Conservation (phyloP, 208 protist genomes). For the Crithidia brevicula region DNA sequence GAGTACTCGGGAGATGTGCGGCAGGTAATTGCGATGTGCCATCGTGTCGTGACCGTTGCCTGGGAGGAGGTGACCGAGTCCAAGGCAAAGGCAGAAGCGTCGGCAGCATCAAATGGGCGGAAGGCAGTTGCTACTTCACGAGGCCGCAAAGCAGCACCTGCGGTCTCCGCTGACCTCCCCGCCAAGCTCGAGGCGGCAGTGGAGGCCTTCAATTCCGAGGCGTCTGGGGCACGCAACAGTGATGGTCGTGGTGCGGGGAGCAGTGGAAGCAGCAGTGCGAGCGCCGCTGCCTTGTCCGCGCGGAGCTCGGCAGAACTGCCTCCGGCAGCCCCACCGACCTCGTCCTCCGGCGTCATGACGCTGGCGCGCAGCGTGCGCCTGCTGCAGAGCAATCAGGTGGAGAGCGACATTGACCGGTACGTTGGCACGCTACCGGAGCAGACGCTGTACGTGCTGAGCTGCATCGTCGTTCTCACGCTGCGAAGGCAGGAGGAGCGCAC, state of each 20-base stretch:
- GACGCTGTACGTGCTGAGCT: constrained; percentile 76
- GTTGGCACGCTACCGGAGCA: constrained; percentile 76
- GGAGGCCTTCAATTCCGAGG: constrained; percentile 14
- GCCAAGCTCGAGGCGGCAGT: constrained; percentile 35
- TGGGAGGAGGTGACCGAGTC: constrained; percentile 39
- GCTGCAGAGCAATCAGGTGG: constrained; percentile 44
- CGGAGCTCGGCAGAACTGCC: constrained; percentile 13
- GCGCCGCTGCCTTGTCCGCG: constrained; percentile 15
- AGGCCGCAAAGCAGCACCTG: neutral
- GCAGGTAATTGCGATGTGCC: constrained; percentile 73
- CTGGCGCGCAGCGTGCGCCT: constrained; percentile 57
- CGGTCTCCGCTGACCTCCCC: constrained; percentile 2
- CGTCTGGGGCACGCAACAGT: neutral
- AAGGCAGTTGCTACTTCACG: neutral
- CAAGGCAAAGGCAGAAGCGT: neutral
- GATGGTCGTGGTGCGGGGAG: neutral
- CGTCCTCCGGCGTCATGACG: constrained; percentile 34
- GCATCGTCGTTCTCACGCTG: constrained; percentile 66
- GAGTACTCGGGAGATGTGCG: constrained; percentile 76
- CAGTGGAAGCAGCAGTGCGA: neutral
- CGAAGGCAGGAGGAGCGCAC: constrained; percentile 50
- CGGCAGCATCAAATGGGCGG: neutral
- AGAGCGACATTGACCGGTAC: constrained; percentile 61
- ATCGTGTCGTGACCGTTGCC: constrained; percentile 57
- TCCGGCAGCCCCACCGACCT: neutral